phyloP scores from a whole-genome alignment of 306 rosid genomes.

The Cicer chorassanicum region DNA sequence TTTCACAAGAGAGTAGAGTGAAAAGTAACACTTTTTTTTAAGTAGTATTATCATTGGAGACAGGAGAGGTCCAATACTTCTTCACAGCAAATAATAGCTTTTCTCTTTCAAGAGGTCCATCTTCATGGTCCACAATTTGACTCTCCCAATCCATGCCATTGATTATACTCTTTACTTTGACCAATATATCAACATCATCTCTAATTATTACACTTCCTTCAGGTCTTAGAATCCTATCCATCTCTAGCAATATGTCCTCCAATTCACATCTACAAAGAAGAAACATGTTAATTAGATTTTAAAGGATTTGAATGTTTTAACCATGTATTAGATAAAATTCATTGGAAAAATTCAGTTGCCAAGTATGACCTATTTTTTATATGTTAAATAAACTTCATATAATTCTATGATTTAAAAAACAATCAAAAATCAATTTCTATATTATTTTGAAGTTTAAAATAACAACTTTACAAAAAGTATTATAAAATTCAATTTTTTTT shows the following conservation, averaged over 20 bases:
- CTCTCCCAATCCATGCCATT: constrained; percentile 75
- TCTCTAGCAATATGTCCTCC: constrained; percentile 78
- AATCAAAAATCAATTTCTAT: no score
- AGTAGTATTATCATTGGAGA: constrained; percentile 37
- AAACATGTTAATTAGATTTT: constrained; percentile 4
- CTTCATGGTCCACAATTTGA: constrained; percentile 82
- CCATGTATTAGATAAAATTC: background rate
- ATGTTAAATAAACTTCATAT: no score
- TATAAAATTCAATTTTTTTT: no score
- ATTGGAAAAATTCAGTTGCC: no score
- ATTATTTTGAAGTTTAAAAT: no score
- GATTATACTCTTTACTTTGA: constrained; percentile 57
- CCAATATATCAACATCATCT: constrained; percentile 72
- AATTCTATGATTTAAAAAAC: no score
- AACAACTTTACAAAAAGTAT: no score
- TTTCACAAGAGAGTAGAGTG: background rate
- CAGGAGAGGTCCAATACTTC: constrained; percentile 84
- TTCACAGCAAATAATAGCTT: constrained; percentile 78
- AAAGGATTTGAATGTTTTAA: background rate
- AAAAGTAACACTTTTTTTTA: background rate
- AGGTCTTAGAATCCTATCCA: constrained; percentile 84
- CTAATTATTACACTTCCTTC: constrained; percentile 81
- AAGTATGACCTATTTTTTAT: no score
- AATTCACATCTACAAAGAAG: constrained; percentile 66
- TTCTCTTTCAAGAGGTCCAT: constrained; percentile 70